Evolutionary conservation across 805 yeast genomes (phyloP).

Genomic region (Phaffomyces thermotolerans): DNA sequence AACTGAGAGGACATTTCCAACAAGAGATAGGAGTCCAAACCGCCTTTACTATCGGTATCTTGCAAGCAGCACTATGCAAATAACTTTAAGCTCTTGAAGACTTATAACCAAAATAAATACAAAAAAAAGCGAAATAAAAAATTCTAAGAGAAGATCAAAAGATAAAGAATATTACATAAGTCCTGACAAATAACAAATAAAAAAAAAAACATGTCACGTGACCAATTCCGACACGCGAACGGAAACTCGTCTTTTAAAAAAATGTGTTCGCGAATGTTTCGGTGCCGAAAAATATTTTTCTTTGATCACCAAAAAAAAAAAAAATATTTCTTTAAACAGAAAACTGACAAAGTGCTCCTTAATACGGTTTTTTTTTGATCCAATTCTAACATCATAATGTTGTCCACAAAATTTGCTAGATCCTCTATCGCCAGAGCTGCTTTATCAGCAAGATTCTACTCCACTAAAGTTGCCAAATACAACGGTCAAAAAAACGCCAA

Average conservation of each 20-base stretch:
- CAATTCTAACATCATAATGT: conserved; percentile 42
- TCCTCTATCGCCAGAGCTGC: conserved; percentile 20
- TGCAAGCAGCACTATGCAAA: no score
- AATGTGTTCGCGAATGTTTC: background rate
- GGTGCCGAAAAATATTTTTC: conserved; percentile 8
- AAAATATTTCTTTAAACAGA: background rate
- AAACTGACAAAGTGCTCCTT: background rate
- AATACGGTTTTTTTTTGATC: conserved; percentile 29
- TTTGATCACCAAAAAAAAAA: conserved; percentile 1
- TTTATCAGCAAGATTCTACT: conserved; percentile 24
- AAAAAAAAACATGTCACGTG: no score
- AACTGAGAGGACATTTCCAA: conserved; percentile 18
- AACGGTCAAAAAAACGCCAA: conserved; percentile 57
- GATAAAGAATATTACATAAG: no score
- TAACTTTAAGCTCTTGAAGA: no score
- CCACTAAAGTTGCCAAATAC: conserved; percentile 53
- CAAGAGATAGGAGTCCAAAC: no score
- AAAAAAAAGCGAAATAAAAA: background rate
- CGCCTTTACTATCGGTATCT: no score
- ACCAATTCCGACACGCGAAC: background rate
- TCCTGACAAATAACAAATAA: background rate
- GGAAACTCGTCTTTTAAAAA: background rate
- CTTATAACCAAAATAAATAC: background rate
- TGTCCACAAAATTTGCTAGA: conserved; percentile 87
- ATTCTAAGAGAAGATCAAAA: background rate